Evolutionary conservation across 129 eudicot genomes (phyloP).

Genomic region (Artemisia annua): DNA sequence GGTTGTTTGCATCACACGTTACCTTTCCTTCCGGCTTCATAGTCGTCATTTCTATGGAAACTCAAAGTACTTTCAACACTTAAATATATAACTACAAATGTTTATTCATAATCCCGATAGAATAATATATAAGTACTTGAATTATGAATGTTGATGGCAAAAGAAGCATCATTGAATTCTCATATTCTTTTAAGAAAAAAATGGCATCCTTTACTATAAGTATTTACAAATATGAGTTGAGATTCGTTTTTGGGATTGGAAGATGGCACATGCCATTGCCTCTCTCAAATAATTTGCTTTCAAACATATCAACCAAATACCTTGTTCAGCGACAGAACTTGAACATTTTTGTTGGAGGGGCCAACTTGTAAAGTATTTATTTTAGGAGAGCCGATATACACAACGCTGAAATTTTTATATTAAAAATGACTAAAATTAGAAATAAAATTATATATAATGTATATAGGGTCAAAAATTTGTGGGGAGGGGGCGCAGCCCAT

Average conservation of each 20-base stretch:
- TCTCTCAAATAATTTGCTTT: neutral
- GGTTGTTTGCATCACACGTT: constrained; percentile 19
- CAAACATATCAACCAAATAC: neutral
- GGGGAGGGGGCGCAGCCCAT: too few species aligned
- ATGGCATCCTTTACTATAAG: neutral
- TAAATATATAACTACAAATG: constrained; percentile 3
- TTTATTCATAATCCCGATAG: neutral
- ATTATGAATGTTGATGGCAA: constrained; percentile 7
- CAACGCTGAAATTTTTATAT: too few species aligned
- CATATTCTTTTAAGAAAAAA: neutral
- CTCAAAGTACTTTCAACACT: neutral
- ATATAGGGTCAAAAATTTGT: too few species aligned
- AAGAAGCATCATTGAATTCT: constrained; percentile 7
- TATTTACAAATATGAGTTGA: neutral
- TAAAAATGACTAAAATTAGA: too few species aligned
- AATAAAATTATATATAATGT: too few species aligned
- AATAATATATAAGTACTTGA: too few species aligned
- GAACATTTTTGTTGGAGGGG: too few species aligned
- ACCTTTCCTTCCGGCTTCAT: constrained; percentile 14
- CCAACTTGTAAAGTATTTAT: too few species aligned
- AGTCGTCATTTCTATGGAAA: neutral
- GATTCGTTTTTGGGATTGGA: constrained; percentile 22
- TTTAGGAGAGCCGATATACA: too few species aligned
- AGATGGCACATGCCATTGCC: constrained; percentile 18
- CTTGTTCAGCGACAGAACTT: neutral